These are phyloP conservation scores for Polyplosphaeria fusca DNA, from an alignment of 495 filamentous ascomycete species.

Conservation along the genomic window DNA sequence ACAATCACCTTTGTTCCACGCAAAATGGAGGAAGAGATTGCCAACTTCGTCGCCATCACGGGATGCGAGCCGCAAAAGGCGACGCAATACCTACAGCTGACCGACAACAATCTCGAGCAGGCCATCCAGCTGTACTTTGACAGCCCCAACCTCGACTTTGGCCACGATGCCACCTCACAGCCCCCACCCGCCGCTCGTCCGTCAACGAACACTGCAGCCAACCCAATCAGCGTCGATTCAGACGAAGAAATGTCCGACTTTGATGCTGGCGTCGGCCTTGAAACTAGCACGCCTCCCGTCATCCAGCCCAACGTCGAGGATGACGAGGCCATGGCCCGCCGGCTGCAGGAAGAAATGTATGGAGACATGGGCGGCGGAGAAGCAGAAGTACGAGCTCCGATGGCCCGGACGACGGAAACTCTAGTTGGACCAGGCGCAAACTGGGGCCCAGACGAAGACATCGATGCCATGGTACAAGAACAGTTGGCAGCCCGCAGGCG, in stretches of 20 bases:
- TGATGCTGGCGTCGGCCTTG: slow-evolving; percentile 6
- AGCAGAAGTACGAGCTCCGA: slow-evolving; percentile 79
- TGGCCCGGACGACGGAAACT: slow-evolving; percentile 87
- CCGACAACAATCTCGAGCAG: slow-evolving; percentile 76
- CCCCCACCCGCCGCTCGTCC: slow-evolving; percentile 18
- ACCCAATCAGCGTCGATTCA: slow-evolving; percentile 69
- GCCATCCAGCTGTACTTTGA: slow-evolving; percentile 88
- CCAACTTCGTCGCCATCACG: slow-evolving; percentile 69
- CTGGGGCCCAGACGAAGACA: slow-evolving; percentile 50
- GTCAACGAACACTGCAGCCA: slow-evolving; percentile 46
- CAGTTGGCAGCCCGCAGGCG: slow-evolving; percentile 57
- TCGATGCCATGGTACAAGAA: slow-evolving; percentile 61
- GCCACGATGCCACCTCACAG: slow-evolving; percentile 39
- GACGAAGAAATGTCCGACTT: slow-evolving; percentile 47
- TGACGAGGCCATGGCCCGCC: slow-evolving; percentile 88
- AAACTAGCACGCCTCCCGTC: slow-evolving; percentile 6
- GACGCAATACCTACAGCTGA: slow-evolving; percentile 73
- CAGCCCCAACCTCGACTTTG: slow-evolving; percentile 62
- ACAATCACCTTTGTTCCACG: too few relatives aligned
- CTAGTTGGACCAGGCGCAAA: slow-evolving; percentile 71
- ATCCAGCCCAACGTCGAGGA: slow-evolving; percentile 54
- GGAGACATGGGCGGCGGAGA: slow-evolving; percentile 45
- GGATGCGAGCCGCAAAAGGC: slow-evolving; percentile 60
- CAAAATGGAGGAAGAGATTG: slow-evolving; percentile 65
- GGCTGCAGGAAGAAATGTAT: slow-evolving; percentile 90